Base-by-base conservation (phyloP, 2,329 filamentous ascomycete species). In the Davidsoniella eucalypti region DNA sequence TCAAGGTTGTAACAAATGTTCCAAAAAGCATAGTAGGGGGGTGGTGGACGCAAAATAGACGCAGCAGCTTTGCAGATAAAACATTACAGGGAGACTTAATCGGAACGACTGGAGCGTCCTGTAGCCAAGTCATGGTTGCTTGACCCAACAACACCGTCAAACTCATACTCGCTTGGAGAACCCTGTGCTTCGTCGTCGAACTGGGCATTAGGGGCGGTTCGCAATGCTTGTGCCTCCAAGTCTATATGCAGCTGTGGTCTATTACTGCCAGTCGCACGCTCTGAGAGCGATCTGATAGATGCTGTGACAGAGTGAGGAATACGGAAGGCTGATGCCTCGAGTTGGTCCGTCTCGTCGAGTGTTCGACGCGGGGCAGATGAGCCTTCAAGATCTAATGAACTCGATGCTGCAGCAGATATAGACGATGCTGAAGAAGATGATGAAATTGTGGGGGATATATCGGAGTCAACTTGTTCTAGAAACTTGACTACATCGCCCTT, bases 401-500 rank as follows among this genome's bases (percentile, higher is more conserved):
- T 9, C 6, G 4, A 33, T 9, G 29, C 29, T 33, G 29, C 29
- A 12, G 29, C 29, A 33, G 29, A 33, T 33, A 9, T 9, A 33
- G 40, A n/a, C 16, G 40, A n/a, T 17, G 25, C 16, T 17, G 25
- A 47, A 17, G 44, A 41, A 5, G 5, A 17, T 18, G 37, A 49
- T 5, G 46, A 49, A 12, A 26, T 16, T 5, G 25, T 29, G 12
- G n/a, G 26, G 5, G 40, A 29, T 5, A 33, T 33, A 21, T 43
- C 36, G 4, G 50, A 49, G 14, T 26, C 45, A 16, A 25, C 21
- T 16, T 38, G 40, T n/a, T 49, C 73, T 55, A 87, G 64, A 7
- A 76, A 80, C 26, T 75, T 70, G 14, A 98, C 90, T 36, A 98
- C 92, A 61, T 98, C 92, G 45, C 88, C 87, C 68, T 98, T 98